phyloP scores from a whole-genome alignment of 1,284 basidiomycete species.

The Naganishia liquefaciens region DNA sequence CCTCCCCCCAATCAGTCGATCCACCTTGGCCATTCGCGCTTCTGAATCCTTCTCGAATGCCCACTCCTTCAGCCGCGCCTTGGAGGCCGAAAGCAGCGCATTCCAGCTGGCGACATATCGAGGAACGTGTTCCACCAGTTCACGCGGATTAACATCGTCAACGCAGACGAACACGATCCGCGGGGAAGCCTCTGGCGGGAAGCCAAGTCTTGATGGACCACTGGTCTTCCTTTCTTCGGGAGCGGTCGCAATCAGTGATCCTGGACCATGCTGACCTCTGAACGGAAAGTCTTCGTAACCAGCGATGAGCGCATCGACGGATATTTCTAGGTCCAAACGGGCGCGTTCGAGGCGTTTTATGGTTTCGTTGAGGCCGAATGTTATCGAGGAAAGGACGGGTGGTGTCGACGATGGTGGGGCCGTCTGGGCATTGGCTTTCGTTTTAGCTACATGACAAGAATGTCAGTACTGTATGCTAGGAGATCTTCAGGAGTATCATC shows the following conservation, averaged over 20 bases:
- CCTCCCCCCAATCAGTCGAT: constrained; percentile 26
- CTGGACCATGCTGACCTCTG: background rate
- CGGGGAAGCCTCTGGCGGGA: constrained; percentile 41
- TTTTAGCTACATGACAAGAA: background rate
- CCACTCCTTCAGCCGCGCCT: constrained; percentile 23
- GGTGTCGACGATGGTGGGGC: background rate
- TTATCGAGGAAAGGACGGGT: constrained; percentile 59
- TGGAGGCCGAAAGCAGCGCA: constrained; percentile 47
- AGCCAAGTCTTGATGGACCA: constrained; percentile 10
- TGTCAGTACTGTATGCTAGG: background rate
- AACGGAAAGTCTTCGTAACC: constrained; percentile 3
- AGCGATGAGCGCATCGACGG: constrained; percentile 14
- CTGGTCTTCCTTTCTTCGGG: background rate
- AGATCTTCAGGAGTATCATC: too few species aligned
- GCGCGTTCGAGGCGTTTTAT: constrained; percentile 71
- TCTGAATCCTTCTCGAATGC: background rate
- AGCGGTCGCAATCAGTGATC: background rate
- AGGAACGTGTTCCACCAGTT: constrained; percentile 69
- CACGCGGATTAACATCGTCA: constrained; percentile 69
- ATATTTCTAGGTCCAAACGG: constrained; percentile 48
- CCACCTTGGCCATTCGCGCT: constrained; percentile 3
- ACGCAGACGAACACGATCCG: constrained; percentile 67
- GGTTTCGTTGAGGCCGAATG: constrained; percentile 76
- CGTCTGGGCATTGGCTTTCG: background rate
- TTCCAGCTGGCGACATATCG: constrained; percentile 72